These are phyloP conservation scores for Solanum arcanum DNA, from an alignment of 257 asterid species.

Conservation along the genomic window DNA sequence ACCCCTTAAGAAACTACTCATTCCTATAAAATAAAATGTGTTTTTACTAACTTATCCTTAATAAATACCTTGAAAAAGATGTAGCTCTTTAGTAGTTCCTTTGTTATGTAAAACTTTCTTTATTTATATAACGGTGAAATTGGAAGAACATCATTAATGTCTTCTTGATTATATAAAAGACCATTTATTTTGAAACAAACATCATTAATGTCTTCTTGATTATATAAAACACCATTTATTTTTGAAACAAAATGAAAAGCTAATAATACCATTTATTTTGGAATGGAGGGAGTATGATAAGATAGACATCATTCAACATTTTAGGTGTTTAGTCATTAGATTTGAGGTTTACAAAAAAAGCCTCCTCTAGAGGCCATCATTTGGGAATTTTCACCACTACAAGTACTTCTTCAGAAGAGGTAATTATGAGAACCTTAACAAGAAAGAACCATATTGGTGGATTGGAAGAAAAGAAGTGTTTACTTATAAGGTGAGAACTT, in stretches of 20 bases:
- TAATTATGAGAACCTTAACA: neutral
- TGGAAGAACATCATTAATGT: neutral
- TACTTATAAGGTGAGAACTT: neutral
- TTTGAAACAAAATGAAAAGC: neutral
- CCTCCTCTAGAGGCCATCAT: neutral
- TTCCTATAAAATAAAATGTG: neutral
- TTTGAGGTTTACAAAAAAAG: neutral
- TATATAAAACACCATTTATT: neutral
- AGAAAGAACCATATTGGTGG: neutral
- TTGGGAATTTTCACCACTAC: neutral
- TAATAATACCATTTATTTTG: neutral
- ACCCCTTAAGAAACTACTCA: neutral
- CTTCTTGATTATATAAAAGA: neutral
- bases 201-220: neutral
- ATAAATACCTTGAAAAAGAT: neutral
- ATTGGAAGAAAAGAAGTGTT: neutral
- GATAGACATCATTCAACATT: neutral
- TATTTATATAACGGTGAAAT: neutral
- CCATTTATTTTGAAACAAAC: neutral
- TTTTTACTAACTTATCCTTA: neutral
- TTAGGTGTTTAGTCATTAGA: neutral
- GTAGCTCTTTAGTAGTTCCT: neutral
- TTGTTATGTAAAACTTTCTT: neutral
- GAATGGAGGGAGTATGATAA: neutral
- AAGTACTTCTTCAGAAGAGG: neutral